phyloP scores from a whole-genome alignment of 129 eudicot species.

The Tagetes erecta region DNA sequence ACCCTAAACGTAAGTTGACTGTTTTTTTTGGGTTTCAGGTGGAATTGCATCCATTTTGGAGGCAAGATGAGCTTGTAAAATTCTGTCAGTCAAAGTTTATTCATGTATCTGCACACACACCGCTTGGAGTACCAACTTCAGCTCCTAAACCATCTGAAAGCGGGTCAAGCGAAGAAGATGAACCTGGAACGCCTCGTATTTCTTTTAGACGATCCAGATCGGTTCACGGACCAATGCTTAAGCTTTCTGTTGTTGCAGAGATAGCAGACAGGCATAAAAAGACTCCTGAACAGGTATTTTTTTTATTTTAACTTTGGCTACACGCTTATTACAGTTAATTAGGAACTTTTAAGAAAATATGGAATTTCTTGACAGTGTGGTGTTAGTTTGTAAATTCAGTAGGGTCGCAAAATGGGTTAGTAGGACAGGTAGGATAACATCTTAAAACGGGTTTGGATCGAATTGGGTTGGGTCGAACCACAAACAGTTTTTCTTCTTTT shows the following conservation, averaged over 20 bases:
- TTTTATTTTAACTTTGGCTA: background rate
- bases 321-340: background rate
- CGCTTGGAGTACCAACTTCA: constrained; percentile 56
- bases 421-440: too few relatives aligned
- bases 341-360: background rate
- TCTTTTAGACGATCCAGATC: constrained; percentile 63
- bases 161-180: constrained; percentile 70
- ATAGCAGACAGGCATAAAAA: constrained; percentile 61
- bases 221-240: constrained; percentile 61
- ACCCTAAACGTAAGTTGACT: background rate
- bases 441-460: background rate
- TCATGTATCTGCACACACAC: constrained; percentile 67
- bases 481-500: background rate
- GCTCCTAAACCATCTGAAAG: constrained; percentile 54
- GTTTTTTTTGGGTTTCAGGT: constrained; percentile 27
- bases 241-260: constrained; percentile 58
- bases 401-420: too few relatives aligned
- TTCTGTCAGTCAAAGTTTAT: constrained; percentile 57
- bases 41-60: constrained; percentile 66
- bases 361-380: too few relatives aligned
- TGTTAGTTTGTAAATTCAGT: too few relatives aligned
- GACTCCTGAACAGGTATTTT: constrained; percentile 61
- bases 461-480: background rate
- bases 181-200: constrained; percentile 64
- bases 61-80: constrained; percentile 63